Conservation (phyloP, 768 basidiomycete genomes). For the Coprinopsis marcescibilis region DNA sequence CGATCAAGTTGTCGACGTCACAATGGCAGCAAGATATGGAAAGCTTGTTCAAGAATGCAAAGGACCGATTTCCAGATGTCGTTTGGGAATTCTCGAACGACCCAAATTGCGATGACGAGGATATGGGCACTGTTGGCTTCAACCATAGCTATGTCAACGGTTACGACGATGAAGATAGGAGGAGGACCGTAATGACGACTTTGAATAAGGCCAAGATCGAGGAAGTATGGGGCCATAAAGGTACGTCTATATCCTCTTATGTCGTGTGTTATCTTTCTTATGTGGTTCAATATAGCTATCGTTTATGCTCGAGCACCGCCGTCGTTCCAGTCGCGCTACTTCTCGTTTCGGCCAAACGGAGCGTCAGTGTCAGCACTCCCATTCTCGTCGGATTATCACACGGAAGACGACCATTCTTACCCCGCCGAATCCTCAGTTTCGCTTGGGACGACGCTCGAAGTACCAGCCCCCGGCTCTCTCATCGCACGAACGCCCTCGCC, state of each 20-base stretch:
- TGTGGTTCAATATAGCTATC: constrained; percentile 53
- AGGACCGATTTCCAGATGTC: constrained; percentile 93
- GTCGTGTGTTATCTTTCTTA: neutral
- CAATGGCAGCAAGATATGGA: constrained; percentile 82
- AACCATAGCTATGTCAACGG: neutral
- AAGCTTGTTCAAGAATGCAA: constrained; percentile 72
- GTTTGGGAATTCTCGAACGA: constrained; percentile 73
- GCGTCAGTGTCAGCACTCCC: constrained; percentile 46
- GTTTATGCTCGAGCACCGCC: constrained; percentile 94
- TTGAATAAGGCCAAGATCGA: constrained; percentile 27
- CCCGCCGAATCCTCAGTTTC: constrained; percentile 61
- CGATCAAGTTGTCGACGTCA: constrained; percentile 58
- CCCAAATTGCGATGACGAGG: constrained; percentile 32
- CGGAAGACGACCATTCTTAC: constrained; percentile 21
- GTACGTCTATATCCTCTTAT: constrained; percentile 35
- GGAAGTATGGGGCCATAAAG: constrained; percentile 94
- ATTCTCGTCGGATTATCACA: constrained; percentile 34
- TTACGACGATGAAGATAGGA: neutral
- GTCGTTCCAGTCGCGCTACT: constrained; percentile 85
- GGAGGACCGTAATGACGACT: neutral
- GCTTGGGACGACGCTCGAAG: constrained; percentile 40
- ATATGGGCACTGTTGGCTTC: neutral
- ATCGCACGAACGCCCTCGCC: constrained; percentile 28
- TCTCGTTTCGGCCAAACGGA: constrained; percentile 64
- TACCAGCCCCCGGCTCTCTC: constrained; percentile 28